phyloP scores from a whole-genome alignment of 768 basidiomycete genomes.

The Suillus lakei region DNA sequence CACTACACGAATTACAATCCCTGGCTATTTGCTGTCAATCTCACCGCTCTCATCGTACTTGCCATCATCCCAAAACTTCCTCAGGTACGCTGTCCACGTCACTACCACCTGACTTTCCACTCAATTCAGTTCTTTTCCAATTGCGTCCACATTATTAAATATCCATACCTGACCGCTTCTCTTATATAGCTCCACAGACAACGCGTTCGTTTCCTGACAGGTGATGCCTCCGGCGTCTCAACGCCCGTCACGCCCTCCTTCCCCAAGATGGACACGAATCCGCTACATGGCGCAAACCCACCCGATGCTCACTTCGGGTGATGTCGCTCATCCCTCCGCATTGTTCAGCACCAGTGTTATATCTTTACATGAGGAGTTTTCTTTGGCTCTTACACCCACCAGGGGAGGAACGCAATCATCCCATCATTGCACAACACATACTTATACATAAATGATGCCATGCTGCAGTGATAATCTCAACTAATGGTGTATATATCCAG shows the following conservation, averaged over 20 bases:
- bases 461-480: slow-evolving; percentile 31
- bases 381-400: slow-evolving; percentile 3
- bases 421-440: slow-evolving; percentile 1
- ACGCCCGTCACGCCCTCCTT: slow-evolving; percentile 70
- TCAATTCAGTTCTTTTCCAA: slow-evolving; percentile 15
- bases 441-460: slow-evolving; percentile 10
- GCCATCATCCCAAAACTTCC: slow-evolving; percentile 97
- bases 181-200: slow-evolving; percentile 73
- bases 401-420: slow-evolving; percentile 1
- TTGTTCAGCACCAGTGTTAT: background rate
- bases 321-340: slow-evolving; percentile 5
- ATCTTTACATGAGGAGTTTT: background rate
- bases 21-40: slow-evolving; percentile 90
- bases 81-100: slow-evolving; percentile 55
- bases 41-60: slow-evolving; percentile 74
- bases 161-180: slow-evolving; percentile 2
- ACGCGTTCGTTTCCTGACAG: slow-evolving; percentile 77
- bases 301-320: slow-evolving; percentile 53
- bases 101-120: slow-evolving; percentile 12
- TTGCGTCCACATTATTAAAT: slow-evolving; percentile 12
- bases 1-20: slow-evolving; percentile 98
- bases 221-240: slow-evolving; percentile 63
- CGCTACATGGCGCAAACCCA: slow-evolving; percentile 39
- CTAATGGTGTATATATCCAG: slow-evolving; percentile 39
- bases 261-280: slow-evolving; percentile 51